Percentiles rank a stretch among this genome's conserved stretches.
Evolutionary conservation across 164 flowering plant species (phyloP).

Genomic region (Nelumbo lutea): DNA sequence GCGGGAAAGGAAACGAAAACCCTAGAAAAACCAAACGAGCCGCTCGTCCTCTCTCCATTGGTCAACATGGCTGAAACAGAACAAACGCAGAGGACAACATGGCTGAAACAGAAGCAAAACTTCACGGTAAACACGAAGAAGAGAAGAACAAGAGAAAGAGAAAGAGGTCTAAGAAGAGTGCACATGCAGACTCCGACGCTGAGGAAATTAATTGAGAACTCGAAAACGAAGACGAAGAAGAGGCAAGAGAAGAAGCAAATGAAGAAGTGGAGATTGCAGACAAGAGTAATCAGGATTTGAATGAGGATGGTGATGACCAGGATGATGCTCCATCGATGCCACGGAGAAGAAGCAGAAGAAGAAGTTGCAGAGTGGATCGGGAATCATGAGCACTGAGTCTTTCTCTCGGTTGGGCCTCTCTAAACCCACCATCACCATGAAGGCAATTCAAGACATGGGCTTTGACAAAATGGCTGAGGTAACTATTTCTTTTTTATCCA

Average conservation of each 20-base stretch:
- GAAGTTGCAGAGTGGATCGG: conserved; percentile 28
- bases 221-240: not conserved
- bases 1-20: too few species aligned
- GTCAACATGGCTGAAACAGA: too few species aligned
- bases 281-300: not conserved
- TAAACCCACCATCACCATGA: conserved; percentile 43
- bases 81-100: not conserved
- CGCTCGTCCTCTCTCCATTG: too few species aligned
- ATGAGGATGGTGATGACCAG: not conserved
- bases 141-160: not conserved
- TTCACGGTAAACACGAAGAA: not conserved
- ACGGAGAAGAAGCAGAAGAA: conserved; percentile 11
- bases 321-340: conserved; percentile 5
- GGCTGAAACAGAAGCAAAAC: not conserved
- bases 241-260: not conserved
- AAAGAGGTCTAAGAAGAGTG: not conserved
- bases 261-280: not conserved
- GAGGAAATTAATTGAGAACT: not conserved
- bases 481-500: not conserved
- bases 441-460: conserved; percentile 67
- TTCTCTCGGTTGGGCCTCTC: conserved; percentile 51
- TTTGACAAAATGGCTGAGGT: conserved; percentile 90
- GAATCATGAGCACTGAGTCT: conserved; percentile 75
- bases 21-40: too few species aligned
- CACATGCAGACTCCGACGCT: not conserved